These are phyloP conservation scores for Umbellularia californica DNA, from an alignment of 164 flowering plant genomes.

Conservation along the genomic window DNA sequence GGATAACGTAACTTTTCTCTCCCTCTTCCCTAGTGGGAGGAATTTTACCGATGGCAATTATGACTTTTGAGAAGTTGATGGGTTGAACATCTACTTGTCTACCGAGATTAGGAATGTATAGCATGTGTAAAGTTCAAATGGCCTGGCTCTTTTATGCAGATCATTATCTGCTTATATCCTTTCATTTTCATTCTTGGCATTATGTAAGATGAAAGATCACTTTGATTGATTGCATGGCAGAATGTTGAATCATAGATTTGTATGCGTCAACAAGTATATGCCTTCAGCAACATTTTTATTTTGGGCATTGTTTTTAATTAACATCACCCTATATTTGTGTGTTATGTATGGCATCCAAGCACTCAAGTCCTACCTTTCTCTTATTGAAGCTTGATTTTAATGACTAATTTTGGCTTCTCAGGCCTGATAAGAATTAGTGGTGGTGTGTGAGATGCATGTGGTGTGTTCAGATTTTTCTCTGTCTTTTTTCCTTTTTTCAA, in stretches of 20 bases:
- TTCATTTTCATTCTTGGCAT: background rate
- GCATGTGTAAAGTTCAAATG: background rate
- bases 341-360: background rate
- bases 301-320: background rate
- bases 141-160: background rate
- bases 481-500: too few species aligned
- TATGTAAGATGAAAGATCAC: background rate
- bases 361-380: background rate
- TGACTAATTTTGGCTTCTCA: background rate
- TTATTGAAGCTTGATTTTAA: background rate
- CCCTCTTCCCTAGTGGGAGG: background rate
- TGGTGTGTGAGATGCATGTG: background rate
- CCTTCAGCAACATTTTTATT: too few species aligned
- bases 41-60: background rate
- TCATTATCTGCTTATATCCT: background rate
- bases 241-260: too few species aligned
- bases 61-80: background rate
- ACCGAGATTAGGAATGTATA: too few species aligned
- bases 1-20: too few species aligned
- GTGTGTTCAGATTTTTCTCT: background rate
- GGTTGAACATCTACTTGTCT: background rate
- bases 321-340: background rate
- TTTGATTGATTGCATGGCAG: background rate
- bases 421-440: background rate
- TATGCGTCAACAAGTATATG: too few species aligned